These are phyloP conservation scores for Brassica juncea DNA, from an alignment of 345 rosid species.

Conservation along the genomic window DNA sequence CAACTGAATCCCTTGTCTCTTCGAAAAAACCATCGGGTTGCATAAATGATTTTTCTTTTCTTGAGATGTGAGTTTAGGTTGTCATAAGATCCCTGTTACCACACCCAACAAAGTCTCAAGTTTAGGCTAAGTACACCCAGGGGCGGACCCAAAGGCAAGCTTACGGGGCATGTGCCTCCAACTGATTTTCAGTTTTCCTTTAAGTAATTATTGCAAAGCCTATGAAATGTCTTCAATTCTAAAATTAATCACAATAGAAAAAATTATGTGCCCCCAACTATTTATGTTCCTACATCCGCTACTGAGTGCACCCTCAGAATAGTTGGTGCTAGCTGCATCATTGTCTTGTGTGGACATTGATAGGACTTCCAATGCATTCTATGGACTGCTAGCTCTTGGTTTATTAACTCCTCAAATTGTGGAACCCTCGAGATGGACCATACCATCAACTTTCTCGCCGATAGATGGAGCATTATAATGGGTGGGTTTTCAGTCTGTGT, in stretches of 20 bases:
- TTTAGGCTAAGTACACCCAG: not conserved
- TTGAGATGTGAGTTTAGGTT: not conserved
- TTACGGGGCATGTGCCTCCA: too few relatives aligned
- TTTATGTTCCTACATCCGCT: too few relatives aligned
- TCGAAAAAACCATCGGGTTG: not conserved
- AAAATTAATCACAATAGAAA: too few relatives aligned
- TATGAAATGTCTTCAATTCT: too few relatives aligned
- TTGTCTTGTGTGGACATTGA: not conserved
- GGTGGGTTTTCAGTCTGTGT: not conserved
- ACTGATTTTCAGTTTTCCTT: too few relatives aligned
- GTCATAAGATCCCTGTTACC: not conserved
- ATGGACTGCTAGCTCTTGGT: not conserved
- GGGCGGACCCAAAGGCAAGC: too few relatives aligned
- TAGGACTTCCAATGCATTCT: not conserved
- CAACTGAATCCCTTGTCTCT: not conserved
- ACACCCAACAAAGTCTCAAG: not conserved
- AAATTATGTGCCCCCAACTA: too few relatives aligned
- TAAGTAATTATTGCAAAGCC: too few relatives aligned
- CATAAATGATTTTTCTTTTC: not conserved
- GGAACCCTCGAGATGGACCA: not conserved
- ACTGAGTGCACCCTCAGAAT: not conserved
- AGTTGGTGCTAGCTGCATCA: slow-evolving; percentile 3
- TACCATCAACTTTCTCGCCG: not conserved
- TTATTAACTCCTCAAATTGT: not conserved
- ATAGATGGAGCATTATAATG: not conserved